These are phyloP conservation scores for Pigoraptor vietnamica DNA, from an alignment of 78 protist species.

Conservation along the genomic window DNA sequence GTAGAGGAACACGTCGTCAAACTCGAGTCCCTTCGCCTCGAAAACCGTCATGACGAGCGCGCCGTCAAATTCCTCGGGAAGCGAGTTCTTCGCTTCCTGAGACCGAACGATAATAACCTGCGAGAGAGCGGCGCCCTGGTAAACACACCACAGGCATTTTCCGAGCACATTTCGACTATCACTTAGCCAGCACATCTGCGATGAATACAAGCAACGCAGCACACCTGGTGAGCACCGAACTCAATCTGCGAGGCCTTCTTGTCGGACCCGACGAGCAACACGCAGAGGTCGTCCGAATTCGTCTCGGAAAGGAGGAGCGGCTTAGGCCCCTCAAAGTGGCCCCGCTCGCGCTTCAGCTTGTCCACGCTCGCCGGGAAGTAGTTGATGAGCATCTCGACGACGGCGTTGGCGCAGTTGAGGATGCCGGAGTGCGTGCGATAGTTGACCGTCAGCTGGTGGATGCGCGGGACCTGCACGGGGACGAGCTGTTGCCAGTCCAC, in stretches of 20 bases:
- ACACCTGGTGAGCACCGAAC: neutral
- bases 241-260: neutral
- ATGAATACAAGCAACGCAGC: too few relatives aligned
- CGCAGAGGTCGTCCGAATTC: neutral
- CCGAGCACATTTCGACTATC: too few relatives aligned
- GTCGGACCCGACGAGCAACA: neutral
- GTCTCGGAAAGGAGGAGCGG: conserved; percentile 7
- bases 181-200: too few relatives aligned
- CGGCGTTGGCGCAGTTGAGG: conserved; percentile 2
- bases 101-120: neutral
- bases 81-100: neutral
- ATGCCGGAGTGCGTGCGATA: conserved; percentile 33
- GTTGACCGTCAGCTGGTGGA: conserved; percentile 14
- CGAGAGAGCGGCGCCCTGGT: too few relatives aligned
- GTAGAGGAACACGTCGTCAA: conserved; percentile 43
- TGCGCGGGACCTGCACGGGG: neutral
- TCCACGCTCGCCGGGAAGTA: conserved; percentile 18
- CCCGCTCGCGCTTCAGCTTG: neutral
- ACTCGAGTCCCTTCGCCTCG: conserved; percentile 39
- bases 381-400: conserved; percentile 6
- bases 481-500: neutral
- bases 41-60: conserved; percentile 23
- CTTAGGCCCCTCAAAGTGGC: conserved; percentile 20
- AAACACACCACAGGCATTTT: too few relatives aligned
- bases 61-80: neutral